Evolutionary conservation across 257 asterid species (phyloP), one percentile per base, ranked within the genome.

Genomic region (Forsythia viridissima): DNA sequence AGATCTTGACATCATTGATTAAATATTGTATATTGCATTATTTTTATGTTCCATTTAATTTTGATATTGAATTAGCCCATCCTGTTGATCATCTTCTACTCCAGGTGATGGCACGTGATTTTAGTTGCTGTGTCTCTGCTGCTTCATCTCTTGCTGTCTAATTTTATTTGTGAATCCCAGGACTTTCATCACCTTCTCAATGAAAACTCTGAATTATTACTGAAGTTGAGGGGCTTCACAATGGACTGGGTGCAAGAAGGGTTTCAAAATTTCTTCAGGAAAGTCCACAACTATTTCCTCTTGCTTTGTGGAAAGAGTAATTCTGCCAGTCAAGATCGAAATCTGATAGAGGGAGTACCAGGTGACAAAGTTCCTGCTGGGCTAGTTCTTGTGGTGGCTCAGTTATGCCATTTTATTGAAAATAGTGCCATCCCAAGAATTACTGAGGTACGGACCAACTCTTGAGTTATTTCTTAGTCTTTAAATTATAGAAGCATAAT

Each of bases 181-280:
- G 97, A 93, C 74, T 89, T 95, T 83, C 88, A 84, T 59, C 87
- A 77, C 75, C 96, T 95, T 82, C 93, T 95, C 88, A 91, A 86
- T 86, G 97, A 88, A 83, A 85, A 90, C 80, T 70, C 88, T 79
- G 94, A 87, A 78, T 81, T 91, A 72, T 80, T 92, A 61, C 73
- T 89, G 77, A 90, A 88, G 85, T 83, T 95, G 93, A 90, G 93
- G 88, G 94, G 86, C 74, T 79, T 75, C 51, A 87, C 86, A 72
- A 74, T 89, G 69, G 90, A 85, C 81, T 91, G 97, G 97, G 92
- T 95, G 76, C 96, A 88, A 85, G 97, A 93, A 88, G 99, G 97
- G 69, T 92, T 93, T 89, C 99, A 91, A 87, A 89, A 90, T 82
- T 93, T 95, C 89, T 93, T 95, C 88, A 79, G 82, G 81, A 91